Base-by-base conservation (phyloP, 2,329 filamentous ascomycete species). In the Penicillium janthinellum region DNA sequence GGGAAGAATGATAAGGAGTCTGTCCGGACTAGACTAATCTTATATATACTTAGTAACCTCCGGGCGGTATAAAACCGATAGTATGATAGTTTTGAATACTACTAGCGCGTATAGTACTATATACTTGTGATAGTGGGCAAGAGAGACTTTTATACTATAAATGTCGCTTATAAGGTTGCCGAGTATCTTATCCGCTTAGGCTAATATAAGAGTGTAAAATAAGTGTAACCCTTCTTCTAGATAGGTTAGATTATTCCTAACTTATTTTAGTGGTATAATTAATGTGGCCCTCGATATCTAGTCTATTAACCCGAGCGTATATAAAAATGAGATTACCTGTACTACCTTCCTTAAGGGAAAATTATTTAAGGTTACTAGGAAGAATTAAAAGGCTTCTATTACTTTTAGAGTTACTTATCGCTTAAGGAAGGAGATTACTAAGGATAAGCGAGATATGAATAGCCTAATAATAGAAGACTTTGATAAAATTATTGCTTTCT, bases 61-160 rank as follows among this genome's bases (percentile, higher is more conserved):
- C 38, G 31, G 12, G 39, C 55, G 14, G 45, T 10, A 20, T 34
- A 57, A 20, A n/a, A 17, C 28, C 47, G 20, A 22, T 57, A 22
- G 54, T 35, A 44, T 8, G 66, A 69, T 44, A 68, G 66, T 57
- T 68, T 63, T 25, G 44, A 57, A 39, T 68, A 64, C 55, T 64
- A 70, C 35, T 55, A 65, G 15, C 59, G 62, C 58, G 62, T 67
- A 14, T 64, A 58, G 56, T 56, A 57, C 8, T 65, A 70, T 20
- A 67, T 67, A 60, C 60, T 54, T 28, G 58, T 39, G 7, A 71
- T 65, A 12, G 57, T 71, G n/a, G 69, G 67, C 2, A 61, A 70
- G 11, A 63, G 67, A 52, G 65, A 70, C 48, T 67, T 68, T 48
- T 66, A 65, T 25, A 72, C 68, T 49, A 65, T 63, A 45, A 67